Percentiles rank a stretch among this genome's conserved stretches.
Conservation (phyloP, 331 rosid genomes). For the Malus hybrid region DNA sequence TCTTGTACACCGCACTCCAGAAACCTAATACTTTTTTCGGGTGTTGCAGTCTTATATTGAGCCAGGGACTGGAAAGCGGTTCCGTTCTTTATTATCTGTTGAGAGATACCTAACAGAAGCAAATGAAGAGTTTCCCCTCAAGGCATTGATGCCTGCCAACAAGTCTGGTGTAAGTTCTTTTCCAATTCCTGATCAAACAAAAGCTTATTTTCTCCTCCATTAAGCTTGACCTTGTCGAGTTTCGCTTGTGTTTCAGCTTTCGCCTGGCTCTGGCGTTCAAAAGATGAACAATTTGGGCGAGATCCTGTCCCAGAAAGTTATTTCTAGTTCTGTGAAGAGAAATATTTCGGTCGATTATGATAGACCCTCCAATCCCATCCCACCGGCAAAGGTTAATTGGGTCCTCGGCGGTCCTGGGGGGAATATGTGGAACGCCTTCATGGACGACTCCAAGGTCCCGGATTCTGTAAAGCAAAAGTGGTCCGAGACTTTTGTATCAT, state of each 20-base stretch:
- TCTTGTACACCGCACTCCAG: neutral
- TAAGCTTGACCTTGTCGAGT: conserved; percentile 4
- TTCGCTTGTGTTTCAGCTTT: conserved; percentile 29
- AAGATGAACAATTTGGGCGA: neutral
- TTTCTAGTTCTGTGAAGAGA: conserved; percentile 17
- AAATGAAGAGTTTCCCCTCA: conserved; percentile 14
- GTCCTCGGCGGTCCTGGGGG: conserved; percentile 50
- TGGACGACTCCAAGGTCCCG: conserved; percentile 30
- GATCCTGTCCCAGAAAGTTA: conserved; percentile 1
- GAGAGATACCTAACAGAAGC: conserved; percentile 29
- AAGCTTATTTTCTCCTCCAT: conserved; percentile 3
- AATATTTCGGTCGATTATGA: neutral
- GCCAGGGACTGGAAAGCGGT: conserved; percentile 30
- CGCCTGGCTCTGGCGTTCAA: neutral
- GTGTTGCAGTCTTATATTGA: conserved; percentile 32
- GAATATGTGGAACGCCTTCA: conserved; percentile 41
- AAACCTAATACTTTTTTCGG: neutral
- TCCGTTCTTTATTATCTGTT: conserved; percentile 32
- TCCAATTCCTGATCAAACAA: conserved; percentile 1
- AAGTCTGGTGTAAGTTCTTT: conserved; percentile 5
- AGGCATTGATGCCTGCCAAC: conserved; percentile 27
- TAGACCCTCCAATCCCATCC: conserved; percentile 15
- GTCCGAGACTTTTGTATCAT: conserved; percentile 42
- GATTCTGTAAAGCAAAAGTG: conserved; percentile 47
- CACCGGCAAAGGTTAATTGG: conserved; percentile 51